Evolutionary conservation across 129 eudicot genomes (phyloP).

Genomic region (Lactuca saligna): DNA sequence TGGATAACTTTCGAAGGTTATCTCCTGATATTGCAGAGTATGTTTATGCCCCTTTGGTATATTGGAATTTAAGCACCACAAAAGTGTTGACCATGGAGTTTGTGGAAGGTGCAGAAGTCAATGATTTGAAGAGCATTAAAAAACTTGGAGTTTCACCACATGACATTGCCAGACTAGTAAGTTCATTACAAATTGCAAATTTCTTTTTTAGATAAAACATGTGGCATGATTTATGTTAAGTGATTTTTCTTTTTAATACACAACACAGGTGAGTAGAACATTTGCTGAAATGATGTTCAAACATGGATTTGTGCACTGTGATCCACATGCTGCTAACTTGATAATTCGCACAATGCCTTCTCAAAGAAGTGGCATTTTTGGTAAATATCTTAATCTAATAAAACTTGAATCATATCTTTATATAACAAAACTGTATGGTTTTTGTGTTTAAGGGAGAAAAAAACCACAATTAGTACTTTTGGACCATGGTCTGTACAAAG

Average conservation of each 20-base stretch:
- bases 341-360: conserved; percentile 78
- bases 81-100: conserved; percentile 89
- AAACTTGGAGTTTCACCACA: conserved; percentile 60
- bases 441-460: conserved; percentile 48
- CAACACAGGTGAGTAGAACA: conserved; percentile 70
- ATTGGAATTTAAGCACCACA: conserved; percentile 82
- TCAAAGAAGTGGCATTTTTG: conserved; percentile 46
- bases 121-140: conserved; percentile 57
- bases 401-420: neutral
- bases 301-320: conserved; percentile 99
- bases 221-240: neutral
- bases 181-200: conserved; percentile 10
- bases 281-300: conserved; percentile 97
- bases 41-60: conserved; percentile 71
- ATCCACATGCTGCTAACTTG: conserved; percentile 90
- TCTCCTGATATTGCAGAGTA: conserved; percentile 89
- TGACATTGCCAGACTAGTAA: conserved; percentile 79
- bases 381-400: conserved; percentile 37
- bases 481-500: conserved; percentile 96
- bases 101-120: conserved; percentile 77
- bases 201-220: conserved; percentile 8
- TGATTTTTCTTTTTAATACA: neutral
- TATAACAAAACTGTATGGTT: neutral
- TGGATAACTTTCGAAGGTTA: conserved; percentile 88
- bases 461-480: conserved; percentile 85